Conservation (phyloP, 495 filamentous ascomycete genomes). For the Penicillium steckii region DNA sequence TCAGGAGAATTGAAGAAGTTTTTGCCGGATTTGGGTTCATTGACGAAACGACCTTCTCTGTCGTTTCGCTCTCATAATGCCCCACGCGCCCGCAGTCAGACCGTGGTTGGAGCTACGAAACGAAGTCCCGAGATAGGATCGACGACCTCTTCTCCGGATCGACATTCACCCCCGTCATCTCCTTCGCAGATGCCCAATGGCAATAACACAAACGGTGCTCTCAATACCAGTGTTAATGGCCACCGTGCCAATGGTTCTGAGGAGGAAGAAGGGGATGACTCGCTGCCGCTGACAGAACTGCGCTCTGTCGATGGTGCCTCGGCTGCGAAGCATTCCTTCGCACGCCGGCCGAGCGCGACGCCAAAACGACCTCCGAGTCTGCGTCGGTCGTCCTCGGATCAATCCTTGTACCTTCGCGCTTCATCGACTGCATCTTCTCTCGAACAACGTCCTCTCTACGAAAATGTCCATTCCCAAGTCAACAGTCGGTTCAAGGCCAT, state of each 20-base stretch:
- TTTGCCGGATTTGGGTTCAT: constrained; percentile 41
- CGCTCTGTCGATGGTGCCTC: constrained; percentile 28
- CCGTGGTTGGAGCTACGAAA: constrained; percentile 14
- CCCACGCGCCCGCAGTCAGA: constrained; percentile 29
- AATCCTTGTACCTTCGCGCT: constrained; percentile 62
- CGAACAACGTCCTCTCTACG: constrained; percentile 83
- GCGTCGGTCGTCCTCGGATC: constrained; percentile 68
- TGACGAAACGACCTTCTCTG: constrained; percentile 50
- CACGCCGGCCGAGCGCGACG: constrained; percentile 25
- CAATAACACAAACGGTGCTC: no score
- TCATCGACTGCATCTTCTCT: constrained; percentile 78
- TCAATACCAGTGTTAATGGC: background rate
- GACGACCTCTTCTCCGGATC: constrained; percentile 14
- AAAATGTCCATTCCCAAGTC: constrained; percentile 69
- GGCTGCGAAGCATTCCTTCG: constrained; percentile 37
- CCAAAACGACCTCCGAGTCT: constrained; percentile 38
- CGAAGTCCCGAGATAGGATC: background rate
- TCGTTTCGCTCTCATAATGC: constrained; percentile 34
- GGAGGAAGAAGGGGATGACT: constrained; percentile 20
- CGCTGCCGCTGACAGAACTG: constrained; percentile 27
- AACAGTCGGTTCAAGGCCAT: constrained; percentile 92
- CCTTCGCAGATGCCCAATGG: background rate
- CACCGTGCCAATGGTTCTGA: constrained; percentile 1
- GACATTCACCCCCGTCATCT: background rate
- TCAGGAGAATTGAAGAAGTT: constrained; percentile 44